Conservation (phyloP, 768 basidiomycete genomes). For the Psilocybe cubensis region DNA sequence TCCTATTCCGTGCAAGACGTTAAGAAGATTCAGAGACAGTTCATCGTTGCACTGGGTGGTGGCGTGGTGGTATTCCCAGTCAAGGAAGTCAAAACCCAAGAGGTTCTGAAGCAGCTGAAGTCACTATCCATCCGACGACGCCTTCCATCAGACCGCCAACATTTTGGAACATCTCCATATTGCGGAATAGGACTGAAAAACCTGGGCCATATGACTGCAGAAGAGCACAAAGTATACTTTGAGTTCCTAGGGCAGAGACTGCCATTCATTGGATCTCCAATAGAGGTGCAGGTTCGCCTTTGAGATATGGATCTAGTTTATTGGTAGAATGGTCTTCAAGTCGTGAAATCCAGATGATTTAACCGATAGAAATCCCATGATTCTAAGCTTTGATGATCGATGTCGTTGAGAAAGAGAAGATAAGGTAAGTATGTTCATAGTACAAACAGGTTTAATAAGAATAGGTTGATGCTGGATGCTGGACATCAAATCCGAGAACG, state of each 20-base stretch:
- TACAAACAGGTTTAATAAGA: not conserved
- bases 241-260: not conserved
- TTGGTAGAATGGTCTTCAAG: not conserved
- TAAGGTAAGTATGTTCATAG: not conserved
- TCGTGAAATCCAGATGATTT: not conserved
- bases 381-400: not conserved
- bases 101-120: not conserved
- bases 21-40: slow-evolving; percentile 12
- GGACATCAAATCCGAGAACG: not conserved
- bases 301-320: not conserved
- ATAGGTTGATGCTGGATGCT: not conserved
- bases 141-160: not conserved
- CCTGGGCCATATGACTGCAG: not conserved
- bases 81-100: not conserved
- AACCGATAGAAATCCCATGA: not conserved
- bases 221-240: slow-evolving; percentile 3
- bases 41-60: slow-evolving; percentile 16
- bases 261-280: not conserved
- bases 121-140: not conserved
- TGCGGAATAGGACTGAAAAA: not conserved
- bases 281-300: not conserved
- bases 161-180: not conserved
- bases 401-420: not conserved
- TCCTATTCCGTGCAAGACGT: slow-evolving; percentile 12
- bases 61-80: slow-evolving; percentile 18